phyloP scores from a whole-genome alignment of 1,284 basidiomycete species.

The Leccinum subrobustum region DNA sequence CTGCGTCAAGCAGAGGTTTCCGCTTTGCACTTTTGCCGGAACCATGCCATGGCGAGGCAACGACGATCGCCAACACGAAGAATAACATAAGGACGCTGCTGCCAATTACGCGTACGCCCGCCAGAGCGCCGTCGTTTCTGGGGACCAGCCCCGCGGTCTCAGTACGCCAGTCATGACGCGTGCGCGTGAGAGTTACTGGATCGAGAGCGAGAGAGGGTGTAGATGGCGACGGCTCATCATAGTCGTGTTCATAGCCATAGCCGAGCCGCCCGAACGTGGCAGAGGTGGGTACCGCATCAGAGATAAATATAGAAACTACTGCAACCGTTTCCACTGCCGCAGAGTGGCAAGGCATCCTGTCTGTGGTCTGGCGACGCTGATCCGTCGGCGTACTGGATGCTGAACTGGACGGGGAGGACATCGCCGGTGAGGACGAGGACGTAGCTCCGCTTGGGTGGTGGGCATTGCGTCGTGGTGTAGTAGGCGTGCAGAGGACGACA shows the following conservation, averaged over 20 bases:
- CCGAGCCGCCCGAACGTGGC: neutral
- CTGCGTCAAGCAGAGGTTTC: neutral
- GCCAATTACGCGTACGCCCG: neutral
- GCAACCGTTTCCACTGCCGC: neutral
- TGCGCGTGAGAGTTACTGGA: slow-evolving; percentile 9
- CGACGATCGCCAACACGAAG: neutral
- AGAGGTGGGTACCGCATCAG: neutral
- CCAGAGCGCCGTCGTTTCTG: neutral
- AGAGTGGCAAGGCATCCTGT: neutral
- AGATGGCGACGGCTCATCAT: neutral
- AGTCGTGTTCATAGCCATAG: neutral
- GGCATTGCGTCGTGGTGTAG: neutral
- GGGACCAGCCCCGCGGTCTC: neutral
- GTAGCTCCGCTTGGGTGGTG: neutral
- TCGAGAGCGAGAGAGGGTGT: neutral
- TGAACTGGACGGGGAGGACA: neutral
- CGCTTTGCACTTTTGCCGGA: neutral
- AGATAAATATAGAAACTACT: neutral
- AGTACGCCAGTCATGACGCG: neutral
- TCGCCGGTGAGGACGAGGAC: neutral
- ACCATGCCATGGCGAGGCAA: neutral
- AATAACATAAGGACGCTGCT: slow-evolving; percentile 10
- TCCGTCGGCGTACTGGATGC: neutral
- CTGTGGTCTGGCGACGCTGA: neutral
- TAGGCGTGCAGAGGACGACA: neutral